Conservation (phyloP, 2,329 filamentous ascomycete species). For the Phyllosticta citrichinensis region DNA sequence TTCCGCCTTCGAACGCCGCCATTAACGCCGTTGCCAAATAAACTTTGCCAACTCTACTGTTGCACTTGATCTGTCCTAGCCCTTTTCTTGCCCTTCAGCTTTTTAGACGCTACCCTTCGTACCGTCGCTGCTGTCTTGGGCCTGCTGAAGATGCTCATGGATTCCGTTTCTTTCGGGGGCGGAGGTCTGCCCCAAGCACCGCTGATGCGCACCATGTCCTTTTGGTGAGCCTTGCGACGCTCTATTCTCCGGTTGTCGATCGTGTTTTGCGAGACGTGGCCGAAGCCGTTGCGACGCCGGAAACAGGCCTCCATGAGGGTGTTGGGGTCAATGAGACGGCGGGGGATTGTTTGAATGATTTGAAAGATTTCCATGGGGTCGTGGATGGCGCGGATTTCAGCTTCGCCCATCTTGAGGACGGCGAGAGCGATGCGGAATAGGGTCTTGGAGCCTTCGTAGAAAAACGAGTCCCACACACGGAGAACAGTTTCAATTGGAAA, state of each 20-base stretch:
- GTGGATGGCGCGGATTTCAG: constrained; percentile 64
- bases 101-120: constrained; percentile 3
- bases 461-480: constrained; percentile 90
- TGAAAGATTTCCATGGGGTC: constrained; percentile 96
- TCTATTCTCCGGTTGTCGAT: constrained; percentile 69
- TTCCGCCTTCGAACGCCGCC: background rate
- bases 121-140: background rate
- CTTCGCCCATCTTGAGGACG: constrained; percentile 81
- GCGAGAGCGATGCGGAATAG: constrained; percentile 85
- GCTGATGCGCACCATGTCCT: constrained; percentile 11
- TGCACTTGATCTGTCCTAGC: constrained; percentile 5
- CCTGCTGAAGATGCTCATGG: background rate
- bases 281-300: constrained; percentile 68
- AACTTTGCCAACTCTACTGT: background rate
- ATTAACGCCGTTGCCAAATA: background rate
- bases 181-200: constrained; percentile 2
- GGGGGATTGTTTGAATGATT: constrained; percentile 78
- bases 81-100: constrained; percentile 6
- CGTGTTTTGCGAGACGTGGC: constrained; percentile 68
- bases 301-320: constrained; percentile 74
- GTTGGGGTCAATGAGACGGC: constrained; percentile 73
- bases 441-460: constrained; percentile 90
- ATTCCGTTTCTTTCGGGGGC: background rate
- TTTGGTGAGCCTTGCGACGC: constrained; percentile 27
- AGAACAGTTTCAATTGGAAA: constrained; percentile 85